Evolutionary conservation across 2,329 filamentous ascomycete species (phyloP), one percentile per base, ranked within the genome.

Genomic region (Calonectria multiphialidica): DNA sequence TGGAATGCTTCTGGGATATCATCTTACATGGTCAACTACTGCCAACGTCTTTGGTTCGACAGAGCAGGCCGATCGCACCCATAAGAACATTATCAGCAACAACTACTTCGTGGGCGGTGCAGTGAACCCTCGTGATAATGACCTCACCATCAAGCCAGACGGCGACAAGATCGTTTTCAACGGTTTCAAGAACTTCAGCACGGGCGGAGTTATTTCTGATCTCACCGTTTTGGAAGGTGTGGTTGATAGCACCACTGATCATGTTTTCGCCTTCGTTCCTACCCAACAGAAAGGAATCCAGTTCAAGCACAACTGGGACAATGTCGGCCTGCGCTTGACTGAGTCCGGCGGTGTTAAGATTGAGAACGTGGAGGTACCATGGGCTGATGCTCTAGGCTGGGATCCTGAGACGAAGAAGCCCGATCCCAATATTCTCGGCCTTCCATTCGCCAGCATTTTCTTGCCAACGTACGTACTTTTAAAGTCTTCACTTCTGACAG

Each of bases 51-150:
- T 93, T 12, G 91, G 91, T 2, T 91, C 85, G 0, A 80, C 88
- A 0, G 89, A 91, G 74, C 92, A 93, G 79, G 87, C 87, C 21
- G 90, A 92, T 16, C 87, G 87, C 21, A 81, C 86, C 1, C 87
- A 92, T 70, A 84, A 91, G 72, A 81, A 88, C 63, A 90, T 93
- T 77, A 87, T 91, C 71, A 81, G 85, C 21, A 92, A 92, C 82
- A 93, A 93, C 79, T 91, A 90, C 81, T 93, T 92, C 73, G 86
- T 93, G 16, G 91, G 91, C 9, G 91, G 89, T 28, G 89, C 92
- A 0, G 91, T 93, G 23, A 93, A 93, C 74, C 91, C 91, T 0
- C 88, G 91, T 4, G 91, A 93, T 78, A 90, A 84, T 45, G 91
- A 93, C 75, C 81, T 92, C 10, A 88, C 86, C 35, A 90, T 92